Conservation (phyloP, 345 rosid species). For the Moricandia moricandioides region DNA sequence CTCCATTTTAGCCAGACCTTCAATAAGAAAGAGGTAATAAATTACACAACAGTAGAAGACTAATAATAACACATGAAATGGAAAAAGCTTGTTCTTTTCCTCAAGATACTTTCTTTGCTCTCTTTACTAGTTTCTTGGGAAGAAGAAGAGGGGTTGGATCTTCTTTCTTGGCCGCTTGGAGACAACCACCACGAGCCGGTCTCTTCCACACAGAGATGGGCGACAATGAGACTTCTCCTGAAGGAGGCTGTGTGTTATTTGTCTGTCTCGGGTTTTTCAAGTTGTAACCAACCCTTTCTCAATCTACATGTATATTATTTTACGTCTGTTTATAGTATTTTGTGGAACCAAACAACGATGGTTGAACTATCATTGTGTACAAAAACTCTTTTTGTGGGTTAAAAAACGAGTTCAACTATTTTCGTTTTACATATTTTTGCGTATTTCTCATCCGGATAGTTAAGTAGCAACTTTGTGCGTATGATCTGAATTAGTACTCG, state of each 20-base stretch:
- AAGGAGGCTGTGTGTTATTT: too few relatives aligned
- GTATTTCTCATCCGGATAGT: background rate
- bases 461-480: background rate
- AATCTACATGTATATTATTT: slow-evolving; percentile 23
- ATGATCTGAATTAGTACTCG: background rate
- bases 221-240: background rate
- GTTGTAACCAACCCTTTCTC: slow-evolving; percentile 13
- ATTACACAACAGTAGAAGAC: background rate
- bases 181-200: background rate
- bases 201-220: background rate
- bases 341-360: slow-evolving; percentile 11
- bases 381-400: background rate
- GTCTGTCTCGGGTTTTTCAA: slow-evolving; percentile 11
- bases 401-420: background rate
- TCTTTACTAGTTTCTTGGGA: background rate
- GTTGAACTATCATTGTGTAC: slow-evolving; percentile 4
- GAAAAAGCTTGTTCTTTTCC: background rate
- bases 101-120: background rate
- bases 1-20: slow-evolving; percentile 45
- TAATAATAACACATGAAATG: too few relatives aligned
- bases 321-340: slow-evolving; percentile 21
- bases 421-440: background rate
- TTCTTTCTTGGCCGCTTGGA: background rate
- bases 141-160: background rate
- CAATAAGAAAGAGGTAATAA: background rate